Evolutionary conservation across 2,329 filamentous ascomycete species (phyloP).

Genomic region (Didymella segeticola): DNA sequence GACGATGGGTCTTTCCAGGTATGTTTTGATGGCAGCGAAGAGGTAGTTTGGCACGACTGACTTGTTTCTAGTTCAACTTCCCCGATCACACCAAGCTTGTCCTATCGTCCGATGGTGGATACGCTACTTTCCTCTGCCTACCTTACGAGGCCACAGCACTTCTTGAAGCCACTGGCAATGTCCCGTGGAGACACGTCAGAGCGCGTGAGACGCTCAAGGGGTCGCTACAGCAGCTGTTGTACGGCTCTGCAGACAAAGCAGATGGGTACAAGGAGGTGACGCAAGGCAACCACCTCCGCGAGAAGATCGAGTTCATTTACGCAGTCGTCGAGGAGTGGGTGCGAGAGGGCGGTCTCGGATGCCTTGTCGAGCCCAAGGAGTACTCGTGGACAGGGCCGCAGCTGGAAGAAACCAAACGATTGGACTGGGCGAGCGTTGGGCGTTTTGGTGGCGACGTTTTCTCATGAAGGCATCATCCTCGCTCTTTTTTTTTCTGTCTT

Average conservation of each 20-base stretch:
- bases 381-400: conserved; percentile 54
- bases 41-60: not conserved
- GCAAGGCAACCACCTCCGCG: conserved; percentile 73
- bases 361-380: conserved; percentile 44
- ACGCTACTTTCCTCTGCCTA: conserved; percentile 80
- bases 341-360: conserved; percentile 70
- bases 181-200: conserved; percentile 71
- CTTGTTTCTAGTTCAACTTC: conserved; percentile 76
- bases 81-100: conserved; percentile 88
- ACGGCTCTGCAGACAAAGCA: conserved; percentile 58
- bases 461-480: conserved; percentile 31
- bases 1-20: conserved; percentile 80
- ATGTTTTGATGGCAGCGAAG: conserved; percentile 28
- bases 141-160: conserved; percentile 72
- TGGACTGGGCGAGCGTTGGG: conserved; percentile 58
- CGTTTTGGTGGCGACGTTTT: conserved; percentile 55
- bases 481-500: conserved; percentile 14
- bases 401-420: conserved; percentile 53
- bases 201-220: conserved; percentile 75
- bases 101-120: conserved; percentile 74
- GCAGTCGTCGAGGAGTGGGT: conserved; percentile 75
- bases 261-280: conserved; percentile 64
- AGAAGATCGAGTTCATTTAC: conserved; percentile 76
- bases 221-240: conserved; percentile 74
- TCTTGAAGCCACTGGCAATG: conserved; percentile 66